phyloP scores from a whole-genome alignment of 176 grass and related monocot genomes.

The Dactylis glomerata region DNA sequence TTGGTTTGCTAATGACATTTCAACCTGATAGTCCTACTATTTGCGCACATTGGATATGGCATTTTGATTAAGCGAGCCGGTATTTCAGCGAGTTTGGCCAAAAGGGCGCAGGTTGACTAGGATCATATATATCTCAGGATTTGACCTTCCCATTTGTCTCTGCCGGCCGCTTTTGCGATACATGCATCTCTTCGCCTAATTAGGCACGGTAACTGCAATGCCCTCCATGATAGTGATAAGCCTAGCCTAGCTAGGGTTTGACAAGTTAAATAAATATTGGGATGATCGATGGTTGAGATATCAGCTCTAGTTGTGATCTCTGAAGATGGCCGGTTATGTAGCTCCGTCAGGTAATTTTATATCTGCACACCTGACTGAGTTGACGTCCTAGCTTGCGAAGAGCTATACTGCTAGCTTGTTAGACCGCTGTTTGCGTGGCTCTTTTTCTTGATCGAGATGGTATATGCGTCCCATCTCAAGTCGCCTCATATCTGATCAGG shows the following conservation, averaged over 20 bases:
- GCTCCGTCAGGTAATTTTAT: background rate
- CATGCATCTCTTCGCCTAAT: slow-evolving; percentile 4
- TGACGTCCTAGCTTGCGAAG: background rate
- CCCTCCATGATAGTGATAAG: background rate
- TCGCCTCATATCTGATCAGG: background rate
- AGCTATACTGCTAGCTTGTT: background rate
- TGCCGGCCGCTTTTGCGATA: slow-evolving; percentile 37
- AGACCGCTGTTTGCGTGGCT: background rate
- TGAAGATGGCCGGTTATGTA: background rate
- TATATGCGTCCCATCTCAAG: background rate
- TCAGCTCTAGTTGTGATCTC: background rate
- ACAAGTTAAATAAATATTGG: background rate
- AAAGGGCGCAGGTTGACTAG: slow-evolving; percentile 30
- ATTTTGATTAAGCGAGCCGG: background rate
- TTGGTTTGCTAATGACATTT: background rate
- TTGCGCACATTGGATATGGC: background rate
- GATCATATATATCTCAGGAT: background rate
- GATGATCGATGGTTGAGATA: background rate
- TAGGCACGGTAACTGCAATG: background rate
- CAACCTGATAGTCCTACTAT: background rate
- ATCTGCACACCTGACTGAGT: background rate
- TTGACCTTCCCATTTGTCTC: background rate
- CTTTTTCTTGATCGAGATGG: background rate
- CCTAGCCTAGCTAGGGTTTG: slow-evolving; percentile 32
- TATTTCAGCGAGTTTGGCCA: slow-evolving; percentile 28